Base-by-base conservation (phyloP, 2,329 filamentous ascomycete species). In the Aspergillus candidus region DNA sequence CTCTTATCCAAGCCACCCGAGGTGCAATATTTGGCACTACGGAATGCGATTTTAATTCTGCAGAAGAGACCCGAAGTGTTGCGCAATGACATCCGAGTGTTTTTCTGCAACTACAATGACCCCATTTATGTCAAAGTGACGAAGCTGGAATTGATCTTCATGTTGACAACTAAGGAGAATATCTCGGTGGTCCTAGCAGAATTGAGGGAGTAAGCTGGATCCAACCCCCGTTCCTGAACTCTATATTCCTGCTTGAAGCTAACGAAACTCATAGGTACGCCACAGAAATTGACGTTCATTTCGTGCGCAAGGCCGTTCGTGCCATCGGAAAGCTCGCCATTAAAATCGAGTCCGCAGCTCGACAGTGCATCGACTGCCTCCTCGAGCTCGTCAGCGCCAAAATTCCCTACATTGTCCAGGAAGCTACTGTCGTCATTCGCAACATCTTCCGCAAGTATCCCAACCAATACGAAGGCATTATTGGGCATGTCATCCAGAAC, bases 71-170 rank as follows among this genome's bases (percentile, higher is more conserved):
- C 93, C 0, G 93, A 97, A 60, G 91, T 98, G 7, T 70, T 98
- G 42, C 82, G 89, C 51, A 97, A 96, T 67, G 93, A 98, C 66
- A 97, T 98, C 50, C 82, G 93, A 37, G 93, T 98, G 29, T 98
- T 98, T 72, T 98, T 98, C 71, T 98, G 93, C 81, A 98, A 98
- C 75, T 98, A 98, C 71, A 98, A 98, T 66, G 93, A 98, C 62
- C 93, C 93, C 0, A 98, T 98, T 52, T 98, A 97, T 65, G 93
- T 98, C 71, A 98, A 98, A 69, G 93, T 98, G 40, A 98, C 93
- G 12, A 98, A 98, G 70, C 77, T 98, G 39, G 93, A 98, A 69
- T 79, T 98, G 56, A 97, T 98, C 54, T 98, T 98, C 69, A 98
- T 97, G 93, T 78, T 98, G 48, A 93, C 93, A 6, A 95, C 82